Conservation (phyloP, 768 basidiomycete species). For the Xerocomus potaroensis region DNA sequence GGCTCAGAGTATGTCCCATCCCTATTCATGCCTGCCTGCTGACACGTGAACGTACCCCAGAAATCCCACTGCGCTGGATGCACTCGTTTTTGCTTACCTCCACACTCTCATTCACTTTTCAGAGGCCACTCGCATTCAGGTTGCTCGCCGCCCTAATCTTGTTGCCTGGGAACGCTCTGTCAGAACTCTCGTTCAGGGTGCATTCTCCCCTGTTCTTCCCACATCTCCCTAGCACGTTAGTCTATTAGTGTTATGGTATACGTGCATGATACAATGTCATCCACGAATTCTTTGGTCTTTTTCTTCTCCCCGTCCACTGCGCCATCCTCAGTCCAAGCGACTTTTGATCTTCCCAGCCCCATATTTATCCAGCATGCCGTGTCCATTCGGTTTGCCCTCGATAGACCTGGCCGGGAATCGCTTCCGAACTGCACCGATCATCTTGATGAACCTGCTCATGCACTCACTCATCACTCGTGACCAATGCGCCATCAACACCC, state of each 20-base stretch:
- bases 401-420: constrained; percentile 42
- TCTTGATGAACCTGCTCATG: constrained; percentile 58
- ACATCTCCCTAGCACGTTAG: constrained; percentile 3
- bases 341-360: constrained; percentile 12
- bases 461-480: neutral
- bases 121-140: constrained; percentile 50
- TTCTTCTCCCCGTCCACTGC: neutral
- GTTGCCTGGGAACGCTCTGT: constrained; percentile 77
- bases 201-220: constrained; percentile 35
- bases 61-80: constrained; percentile 74
- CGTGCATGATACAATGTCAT: constrained; percentile 2
- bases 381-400: constrained; percentile 10
- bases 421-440: constrained; percentile 62
- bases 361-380: constrained; percentile 13
- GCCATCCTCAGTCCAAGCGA: constrained; percentile 8
- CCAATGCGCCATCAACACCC: constrained; percentile 15
- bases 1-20: constrained; percentile 55
- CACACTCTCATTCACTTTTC: constrained; percentile 54
- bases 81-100: constrained; percentile 78
- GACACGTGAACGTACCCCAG: constrained; percentile 41
- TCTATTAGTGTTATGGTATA: constrained; percentile 23
- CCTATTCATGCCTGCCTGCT: constrained; percentile 1
- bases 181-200: constrained; percentile 49
- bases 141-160: constrained; percentile 69
- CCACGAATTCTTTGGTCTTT: neutral